Conservation (phyloP, 306 rosid species). For the Cucumis hystrix region DNA sequence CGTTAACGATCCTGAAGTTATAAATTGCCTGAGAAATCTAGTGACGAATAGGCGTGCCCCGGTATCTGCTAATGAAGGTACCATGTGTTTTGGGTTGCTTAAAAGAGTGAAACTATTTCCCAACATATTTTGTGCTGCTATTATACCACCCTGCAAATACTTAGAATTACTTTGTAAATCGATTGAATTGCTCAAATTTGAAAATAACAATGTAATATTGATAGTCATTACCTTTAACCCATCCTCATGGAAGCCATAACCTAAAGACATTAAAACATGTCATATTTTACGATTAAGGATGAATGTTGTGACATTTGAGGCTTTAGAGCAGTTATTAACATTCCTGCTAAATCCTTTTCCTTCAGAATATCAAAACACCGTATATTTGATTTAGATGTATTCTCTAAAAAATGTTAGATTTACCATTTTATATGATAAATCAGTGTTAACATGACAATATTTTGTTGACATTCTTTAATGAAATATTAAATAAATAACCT, state of each 20-base stretch:
- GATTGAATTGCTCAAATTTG: neutral
- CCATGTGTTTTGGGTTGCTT: constrained; percentile 79
- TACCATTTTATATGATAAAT: neutral
- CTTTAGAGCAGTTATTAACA: neutral
- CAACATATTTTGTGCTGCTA: constrained; percentile 55
- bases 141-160: constrained; percentile 64
- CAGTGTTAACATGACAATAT: neutral
- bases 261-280: constrained; percentile 26
- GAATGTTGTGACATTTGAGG: neutral
- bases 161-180: neutral
- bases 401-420: neutral
- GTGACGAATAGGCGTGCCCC: constrained; percentile 62
- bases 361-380: neutral
- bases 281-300: neutral
- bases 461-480: neutral
- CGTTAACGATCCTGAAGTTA: constrained; percentile 62
- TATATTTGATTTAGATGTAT: neutral
- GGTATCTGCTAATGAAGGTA: constrained; percentile 57
- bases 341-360: neutral
- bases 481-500: neutral
- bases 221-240: constrained; percentile 52
- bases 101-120: constrained; percentile 38
- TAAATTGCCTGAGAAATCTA: constrained; percentile 43
- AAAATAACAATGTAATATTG: neutral
- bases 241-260: constrained; percentile 95